phyloP scores from a whole-genome alignment of 2,329 filamentous ascomycete species.

The Didymella keratinophila region DNA sequence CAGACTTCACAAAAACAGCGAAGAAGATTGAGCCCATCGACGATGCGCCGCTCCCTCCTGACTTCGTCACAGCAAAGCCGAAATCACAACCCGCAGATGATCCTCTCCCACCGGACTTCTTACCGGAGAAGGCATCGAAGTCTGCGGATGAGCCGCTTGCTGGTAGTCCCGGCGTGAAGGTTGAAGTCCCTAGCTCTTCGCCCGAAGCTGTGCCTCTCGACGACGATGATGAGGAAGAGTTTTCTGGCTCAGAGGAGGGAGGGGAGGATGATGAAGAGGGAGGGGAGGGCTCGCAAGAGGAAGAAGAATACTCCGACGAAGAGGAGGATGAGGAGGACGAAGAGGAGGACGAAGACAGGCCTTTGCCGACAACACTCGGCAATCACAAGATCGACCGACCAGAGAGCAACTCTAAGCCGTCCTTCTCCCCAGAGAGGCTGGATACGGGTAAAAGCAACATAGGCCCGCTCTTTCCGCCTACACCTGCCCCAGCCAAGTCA shows the following conservation, averaged over 20 bases:
- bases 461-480: constrained; percentile 31
- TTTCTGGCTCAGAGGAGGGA: constrained; percentile 51
- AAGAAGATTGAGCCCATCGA: constrained; percentile 39
- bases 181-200: constrained; percentile 48
- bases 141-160: constrained; percentile 54
- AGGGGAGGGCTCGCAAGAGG: constrained; percentile 55
- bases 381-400: constrained; percentile 15
- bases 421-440: constrained; percentile 26
- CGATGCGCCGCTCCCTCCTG: constrained; percentile 49
- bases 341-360: constrained; percentile 4
- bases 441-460: no score
- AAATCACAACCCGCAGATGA: constrained; percentile 45
- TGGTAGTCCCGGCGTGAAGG: constrained; percentile 57
- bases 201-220: constrained; percentile 44
- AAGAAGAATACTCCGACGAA: constrained; percentile 42
- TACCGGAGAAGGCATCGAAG: constrained; percentile 41
- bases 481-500: constrained; percentile 44
- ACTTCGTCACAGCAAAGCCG: constrained; percentile 43
- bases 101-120: constrained; percentile 50
- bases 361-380: constrained; percentile 16
- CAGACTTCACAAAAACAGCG: constrained; percentile 45
- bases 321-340: constrained; percentile 16
- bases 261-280: constrained; percentile 48
- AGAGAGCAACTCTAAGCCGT: constrained; percentile 3
- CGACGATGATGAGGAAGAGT: constrained; percentile 49